Evolutionary conservation across 768 basidiomycete species (phyloP).

Genomic region (Boletus patriciae): DNA sequence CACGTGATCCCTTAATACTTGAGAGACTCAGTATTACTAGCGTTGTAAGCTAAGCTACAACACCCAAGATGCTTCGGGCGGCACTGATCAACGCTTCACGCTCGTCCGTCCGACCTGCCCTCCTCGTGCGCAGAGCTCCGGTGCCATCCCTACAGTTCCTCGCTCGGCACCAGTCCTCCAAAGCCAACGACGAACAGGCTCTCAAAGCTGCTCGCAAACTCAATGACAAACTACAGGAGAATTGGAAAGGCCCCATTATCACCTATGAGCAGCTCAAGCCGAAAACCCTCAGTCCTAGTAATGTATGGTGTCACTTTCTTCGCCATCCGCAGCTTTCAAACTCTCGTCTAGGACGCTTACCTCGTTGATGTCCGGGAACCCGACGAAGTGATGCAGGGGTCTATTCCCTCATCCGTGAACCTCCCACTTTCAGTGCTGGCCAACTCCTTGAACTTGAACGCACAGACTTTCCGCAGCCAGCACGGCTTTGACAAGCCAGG

Average conservation of each 20-base stretch:
- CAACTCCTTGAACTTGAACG: slow-evolving; percentile 57
- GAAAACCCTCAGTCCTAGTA: slow-evolving; percentile 70
- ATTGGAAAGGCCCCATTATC: slow-evolving; percentile 76
- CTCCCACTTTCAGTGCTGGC: slow-evolving; percentile 80
- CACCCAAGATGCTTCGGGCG: slow-evolving; percentile 25
- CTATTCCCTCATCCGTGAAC: slow-evolving; percentile 91
- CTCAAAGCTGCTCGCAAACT: slow-evolving; percentile 32
- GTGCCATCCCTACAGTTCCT: slow-evolving; percentile 16
- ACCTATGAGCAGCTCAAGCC: slow-evolving; percentile 82
- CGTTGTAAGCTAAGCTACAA: background rate
- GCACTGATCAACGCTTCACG: slow-evolving; percentile 17
- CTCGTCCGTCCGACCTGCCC: slow-evolving; percentile 7
- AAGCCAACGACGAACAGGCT: slow-evolving; percentile 24
- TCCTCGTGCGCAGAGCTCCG: slow-evolving; percentile 4
- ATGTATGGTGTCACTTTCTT: slow-evolving; percentile 38
- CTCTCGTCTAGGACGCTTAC: slow-evolving; percentile 55
- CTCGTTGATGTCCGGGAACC: slow-evolving; percentile 92
- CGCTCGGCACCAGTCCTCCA: slow-evolving; percentile 38
- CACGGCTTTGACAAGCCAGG: slow-evolving; percentile 76
- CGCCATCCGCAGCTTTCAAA: slow-evolving; percentile 8
- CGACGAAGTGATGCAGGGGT: slow-evolving; percentile 86
- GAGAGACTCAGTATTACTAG: no score
- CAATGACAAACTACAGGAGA: slow-evolving; percentile 48
- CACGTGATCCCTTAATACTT: slow-evolving; percentile 15
- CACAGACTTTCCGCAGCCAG: slow-evolving; percentile 57